Evolutionary conservation across 495 filamentous ascomycete genomes (phyloP).

Genomic region (Polyplosphaeria fusca): DNA sequence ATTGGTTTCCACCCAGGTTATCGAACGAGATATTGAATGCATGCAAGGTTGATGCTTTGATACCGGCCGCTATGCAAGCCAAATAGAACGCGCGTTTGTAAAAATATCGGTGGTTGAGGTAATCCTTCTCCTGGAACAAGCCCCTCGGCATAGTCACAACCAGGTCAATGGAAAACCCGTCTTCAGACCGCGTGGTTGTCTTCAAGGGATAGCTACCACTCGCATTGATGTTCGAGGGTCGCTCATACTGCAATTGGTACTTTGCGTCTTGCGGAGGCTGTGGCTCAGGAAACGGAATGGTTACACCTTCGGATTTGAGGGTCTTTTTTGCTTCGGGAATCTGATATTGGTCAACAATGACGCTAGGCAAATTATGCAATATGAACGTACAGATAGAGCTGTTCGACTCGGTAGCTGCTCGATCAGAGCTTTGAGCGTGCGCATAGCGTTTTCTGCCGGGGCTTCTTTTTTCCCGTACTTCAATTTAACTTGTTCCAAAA

Average conservation of each 20-base stretch:
- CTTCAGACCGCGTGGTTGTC: conserved; percentile 62
- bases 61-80: conserved; percentile 67
- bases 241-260: conserved; percentile 74
- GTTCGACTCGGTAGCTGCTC: conserved; percentile 60
- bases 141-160: conserved; percentile 75
- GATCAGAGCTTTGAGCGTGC: conserved; percentile 69
- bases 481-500: conserved; percentile 65
- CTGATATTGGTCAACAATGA: conserved; percentile 41
- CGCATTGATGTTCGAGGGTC: conserved; percentile 77
- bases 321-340: conserved; percentile 66
- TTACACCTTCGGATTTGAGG: conserved; percentile 60
- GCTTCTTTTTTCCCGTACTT: conserved; percentile 64
- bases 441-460: conserved; percentile 65
- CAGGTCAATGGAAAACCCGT: conserved; percentile 66
- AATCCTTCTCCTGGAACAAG: conserved; percentile 91
- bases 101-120: conserved; percentile 87
- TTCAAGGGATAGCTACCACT: conserved; percentile 81
- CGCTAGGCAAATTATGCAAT: background rate
- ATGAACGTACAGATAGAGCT: conserved; percentile 52
- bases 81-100: conserved; percentile 92
- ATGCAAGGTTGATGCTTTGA: conserved; percentile 55
- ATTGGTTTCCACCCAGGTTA: conserved; percentile 68
- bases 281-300: conserved; percentile 78
- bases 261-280: conserved; percentile 67
- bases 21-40: conserved; percentile 60